Evolutionary conservation across 768 basidiomycete species (phyloP).

Genomic region (Antrodiella citrinella): DNA sequence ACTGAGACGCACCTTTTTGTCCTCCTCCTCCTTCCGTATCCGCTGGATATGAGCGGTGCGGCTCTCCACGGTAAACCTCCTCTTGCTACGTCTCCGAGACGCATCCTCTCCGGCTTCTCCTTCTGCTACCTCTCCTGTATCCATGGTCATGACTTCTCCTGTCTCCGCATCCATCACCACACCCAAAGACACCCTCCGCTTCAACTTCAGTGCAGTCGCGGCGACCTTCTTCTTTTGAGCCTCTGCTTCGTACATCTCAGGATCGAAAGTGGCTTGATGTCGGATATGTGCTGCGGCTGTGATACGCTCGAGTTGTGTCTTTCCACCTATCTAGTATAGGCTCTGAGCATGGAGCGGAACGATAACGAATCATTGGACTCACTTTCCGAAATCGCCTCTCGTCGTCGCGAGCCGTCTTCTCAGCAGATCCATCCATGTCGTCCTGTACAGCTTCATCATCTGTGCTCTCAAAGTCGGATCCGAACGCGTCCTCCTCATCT

Average conservation of each 20-base stretch:
- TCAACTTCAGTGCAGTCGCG: slow-evolving; percentile 12
- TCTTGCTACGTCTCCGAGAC: slow-evolving; percentile 44
- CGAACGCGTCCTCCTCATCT: slow-evolving; percentile 82
- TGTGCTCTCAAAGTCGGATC: slow-evolving; percentile 80
- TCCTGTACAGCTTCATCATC: slow-evolving; percentile 52
- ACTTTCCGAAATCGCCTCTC: slow-evolving; percentile 50
- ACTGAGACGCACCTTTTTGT: slow-evolving; percentile 40
- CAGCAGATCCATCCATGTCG: slow-evolving; percentile 47
- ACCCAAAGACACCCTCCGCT: slow-evolving; percentile 48
- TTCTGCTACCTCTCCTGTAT: slow-evolving; percentile 13
- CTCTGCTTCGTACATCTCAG: slow-evolving; percentile 28
- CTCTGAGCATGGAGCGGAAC: not conserved
- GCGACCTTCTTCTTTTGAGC: slow-evolving; percentile 13
- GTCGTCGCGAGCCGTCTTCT: slow-evolving; percentile 51
- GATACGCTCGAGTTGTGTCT: slow-evolving; percentile 45
- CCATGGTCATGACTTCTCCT: slow-evolving; percentile 38
- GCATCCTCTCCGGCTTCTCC: slow-evolving; percentile 21
- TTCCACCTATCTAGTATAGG: slow-evolving; percentile 39
- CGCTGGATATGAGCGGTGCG: not conserved
- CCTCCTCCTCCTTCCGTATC: slow-evolving; percentile 45
- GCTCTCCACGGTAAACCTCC: slow-evolving; percentile 50
- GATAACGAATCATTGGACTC: slow-evolving; percentile 2
- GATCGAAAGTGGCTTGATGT: slow-evolving; percentile 62
- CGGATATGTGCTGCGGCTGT: slow-evolving; percentile 62
- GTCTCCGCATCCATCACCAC: slow-evolving; percentile 51